Base-by-base conservation (phyloP, 2,329 filamentous ascomycete species). In the Saccharata proteae region DNA sequence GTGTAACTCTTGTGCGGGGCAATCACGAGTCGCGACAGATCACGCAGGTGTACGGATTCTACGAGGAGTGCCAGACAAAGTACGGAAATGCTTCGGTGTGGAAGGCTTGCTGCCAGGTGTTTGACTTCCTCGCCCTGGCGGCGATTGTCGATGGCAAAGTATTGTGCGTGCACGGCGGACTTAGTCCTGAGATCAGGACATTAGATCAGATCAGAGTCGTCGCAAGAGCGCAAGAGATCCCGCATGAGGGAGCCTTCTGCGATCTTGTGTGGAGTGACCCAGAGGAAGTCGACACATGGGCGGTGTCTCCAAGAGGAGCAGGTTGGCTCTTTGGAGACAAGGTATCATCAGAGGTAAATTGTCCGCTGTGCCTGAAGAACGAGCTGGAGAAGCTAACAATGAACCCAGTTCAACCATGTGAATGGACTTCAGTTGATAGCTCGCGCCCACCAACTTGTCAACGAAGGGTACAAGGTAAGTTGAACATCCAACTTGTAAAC, bases 1-100 rank as follows among this genome's bases (percentile, higher is more conserved):
- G 72, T 40, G 76, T 83, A 39, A 82, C 78, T 1, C 63, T 83
- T 17, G 75, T 83, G 18, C 73, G 78, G 31, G 78, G 78, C 20
- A 82, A 98, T 64, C 90, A 98, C 71, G 90, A 98, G 64, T 94
- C 86, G 42, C 80, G 90, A 48, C 90, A 98, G 63, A 98, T 98
- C 58, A 98, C 90, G 26, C 88, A 96, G 60, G 90, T 98, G 37
- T 98, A 98, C 57, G 90, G 90, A 40, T 98, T 98, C 66, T 98
- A 98, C 66, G 90, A 96, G 58, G 90, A 98, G 60, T 98, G 90
- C 57, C 74, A 96, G 48, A 82, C 86, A 56, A 98, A 98, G 66
- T 98, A 98, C 57, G 90, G 90, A 58, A 96, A 94, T 53, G 88
- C 90, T 40, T 96, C 93, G 47, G 90, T 98, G 41, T 98, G 90